Conservation (phyloP, 441 rosid genomes). For the Pelargonium australe region DNA sequence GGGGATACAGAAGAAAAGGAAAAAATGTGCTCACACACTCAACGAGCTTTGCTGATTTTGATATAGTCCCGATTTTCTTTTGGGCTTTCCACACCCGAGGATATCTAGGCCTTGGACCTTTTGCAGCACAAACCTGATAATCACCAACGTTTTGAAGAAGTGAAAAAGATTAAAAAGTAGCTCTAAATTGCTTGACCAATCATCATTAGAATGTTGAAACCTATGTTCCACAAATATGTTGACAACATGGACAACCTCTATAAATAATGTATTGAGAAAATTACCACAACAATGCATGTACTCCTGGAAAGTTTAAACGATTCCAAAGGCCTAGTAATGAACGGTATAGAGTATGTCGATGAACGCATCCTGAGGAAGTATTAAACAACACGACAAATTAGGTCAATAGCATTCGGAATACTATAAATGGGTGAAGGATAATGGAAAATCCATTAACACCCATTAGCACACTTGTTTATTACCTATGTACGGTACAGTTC, state of each 20-base stretch:
- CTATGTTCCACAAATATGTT: neutral
- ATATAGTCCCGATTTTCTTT: constrained; percentile 65
- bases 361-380: constrained; percentile 47
- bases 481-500: neutral
- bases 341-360: constrained; percentile 43
- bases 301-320: constrained; percentile 24
- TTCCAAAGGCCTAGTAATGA: constrained; percentile 35
- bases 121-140: constrained; percentile 67
- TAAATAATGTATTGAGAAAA: constrained; percentile 4
- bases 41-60: constrained; percentile 74
- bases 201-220: neutral
- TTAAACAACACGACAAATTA: neutral
- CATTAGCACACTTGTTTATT: neutral
- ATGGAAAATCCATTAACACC: neutral
- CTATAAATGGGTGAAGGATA: neutral
- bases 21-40: constrained; percentile 40
- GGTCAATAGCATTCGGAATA: neutral
- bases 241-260: neutral
- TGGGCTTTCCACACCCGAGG: constrained; percentile 89
- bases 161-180: neutral
- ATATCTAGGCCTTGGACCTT: constrained; percentile 87
- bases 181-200: neutral
- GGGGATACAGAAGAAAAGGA: neutral
- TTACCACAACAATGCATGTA: constrained; percentile 46
- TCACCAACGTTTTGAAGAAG: constrained; percentile 10